Percentiles rank a stretch among this genome's conserved stretches.
These are phyloP conservation scores for Apophysomyces sp. DNA, from an alignment of 371 early-diverging fungal species.

Conservation along the genomic window DNA sequence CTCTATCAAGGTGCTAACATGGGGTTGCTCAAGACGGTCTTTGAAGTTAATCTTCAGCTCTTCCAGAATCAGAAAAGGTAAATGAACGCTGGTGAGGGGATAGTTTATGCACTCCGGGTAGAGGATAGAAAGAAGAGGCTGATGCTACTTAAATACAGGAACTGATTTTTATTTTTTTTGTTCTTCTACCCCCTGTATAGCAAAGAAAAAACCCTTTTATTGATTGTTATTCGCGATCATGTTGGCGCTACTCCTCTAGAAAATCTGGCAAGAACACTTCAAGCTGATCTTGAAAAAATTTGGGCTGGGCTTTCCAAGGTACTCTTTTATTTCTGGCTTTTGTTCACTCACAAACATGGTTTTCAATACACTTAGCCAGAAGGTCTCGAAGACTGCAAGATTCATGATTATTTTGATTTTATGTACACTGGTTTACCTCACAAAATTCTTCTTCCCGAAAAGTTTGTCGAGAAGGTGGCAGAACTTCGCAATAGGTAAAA, in stretches of 20 bases:
- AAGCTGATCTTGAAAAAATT: slow-evolving; percentile 83
- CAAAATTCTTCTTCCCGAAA: slow-evolving; percentile 81
- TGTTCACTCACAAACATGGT: not conserved
- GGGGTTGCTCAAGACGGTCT: slow-evolving; percentile 97
- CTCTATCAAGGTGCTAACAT: slow-evolving; percentile 98
- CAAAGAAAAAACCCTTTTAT: slow-evolving; percentile 84
- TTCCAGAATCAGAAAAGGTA: slow-evolving; percentile 79
- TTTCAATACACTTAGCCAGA: slow-evolving; percentile 56
- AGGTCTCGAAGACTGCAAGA: slow-evolving; percentile 74
- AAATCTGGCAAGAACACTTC: slow-evolving; percentile 78
- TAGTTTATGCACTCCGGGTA: not conserved
- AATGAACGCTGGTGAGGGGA: slow-evolving; percentile 25
- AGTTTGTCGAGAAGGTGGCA: slow-evolving; percentile 77
- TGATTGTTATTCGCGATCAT: slow-evolving; percentile 97
- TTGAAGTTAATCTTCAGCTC: slow-evolving; percentile 96
- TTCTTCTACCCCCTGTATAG: slow-evolving; percentile 32
- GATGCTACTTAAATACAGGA: not conserved
- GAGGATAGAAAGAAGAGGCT: not conserved
- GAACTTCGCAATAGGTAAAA: slow-evolving; percentile 68
- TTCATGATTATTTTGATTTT: slow-evolving; percentile 92
- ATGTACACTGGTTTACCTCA: slow-evolving; percentile 92
- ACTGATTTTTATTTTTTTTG: not conserved
- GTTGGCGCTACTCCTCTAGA: slow-evolving; percentile 86
- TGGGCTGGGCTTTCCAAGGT: slow-evolving; percentile 90
- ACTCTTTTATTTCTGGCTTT: not conserved